Evolutionary conservation across 2,329 filamentous ascomycete species (phyloP).

Genomic region (Cladophialophora yegresii): DNA sequence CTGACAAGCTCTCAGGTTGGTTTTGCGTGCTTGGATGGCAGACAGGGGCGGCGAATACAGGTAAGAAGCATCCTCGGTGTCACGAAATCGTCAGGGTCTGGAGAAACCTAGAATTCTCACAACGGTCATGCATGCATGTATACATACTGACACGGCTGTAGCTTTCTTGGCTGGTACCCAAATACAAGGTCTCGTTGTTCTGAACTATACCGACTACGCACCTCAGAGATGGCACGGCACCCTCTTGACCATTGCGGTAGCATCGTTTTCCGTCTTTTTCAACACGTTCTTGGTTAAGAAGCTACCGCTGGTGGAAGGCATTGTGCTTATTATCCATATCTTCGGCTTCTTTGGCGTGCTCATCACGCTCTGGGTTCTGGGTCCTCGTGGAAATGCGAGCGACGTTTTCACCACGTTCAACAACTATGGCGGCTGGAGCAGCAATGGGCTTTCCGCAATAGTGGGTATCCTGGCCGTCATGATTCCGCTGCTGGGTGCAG

Average conservation of each 20-base stretch:
- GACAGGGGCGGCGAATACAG: constrained; percentile 35
- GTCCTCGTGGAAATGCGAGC: constrained; percentile 43
- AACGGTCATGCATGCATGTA: constrained; percentile 28
- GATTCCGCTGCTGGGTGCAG: constrained; percentile 36
- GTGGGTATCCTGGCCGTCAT: constrained; percentile 39
- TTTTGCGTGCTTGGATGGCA: constrained; percentile 41
- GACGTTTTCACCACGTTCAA: constrained; percentile 47
- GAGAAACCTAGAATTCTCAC: not conserved
- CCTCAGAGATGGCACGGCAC: constrained; percentile 50
- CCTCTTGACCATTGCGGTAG: constrained; percentile 47
- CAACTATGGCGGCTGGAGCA: constrained; percentile 46
- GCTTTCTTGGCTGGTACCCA: constrained; percentile 50
- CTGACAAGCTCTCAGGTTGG: constrained; percentile 36
- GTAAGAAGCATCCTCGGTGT: constrained; percentile 13
- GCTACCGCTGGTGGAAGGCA: constrained; percentile 46
- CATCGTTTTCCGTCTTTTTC: constrained; percentile 45
- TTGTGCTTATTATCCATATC: constrained; percentile 49
- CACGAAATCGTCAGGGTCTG: not conserved
- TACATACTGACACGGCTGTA: not conserved
- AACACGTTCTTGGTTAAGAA: constrained; percentile 48
- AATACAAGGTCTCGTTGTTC: constrained; percentile 50
- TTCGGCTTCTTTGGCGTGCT: constrained; percentile 48
- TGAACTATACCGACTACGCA: constrained; percentile 48
- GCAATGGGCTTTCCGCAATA: constrained; percentile 37
- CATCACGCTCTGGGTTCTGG: constrained; percentile 49